These are phyloP conservation scores for Kondoa malvinella DNA, from an alignment of 768 basidiomycete genomes.

Conservation along the genomic window DNA sequence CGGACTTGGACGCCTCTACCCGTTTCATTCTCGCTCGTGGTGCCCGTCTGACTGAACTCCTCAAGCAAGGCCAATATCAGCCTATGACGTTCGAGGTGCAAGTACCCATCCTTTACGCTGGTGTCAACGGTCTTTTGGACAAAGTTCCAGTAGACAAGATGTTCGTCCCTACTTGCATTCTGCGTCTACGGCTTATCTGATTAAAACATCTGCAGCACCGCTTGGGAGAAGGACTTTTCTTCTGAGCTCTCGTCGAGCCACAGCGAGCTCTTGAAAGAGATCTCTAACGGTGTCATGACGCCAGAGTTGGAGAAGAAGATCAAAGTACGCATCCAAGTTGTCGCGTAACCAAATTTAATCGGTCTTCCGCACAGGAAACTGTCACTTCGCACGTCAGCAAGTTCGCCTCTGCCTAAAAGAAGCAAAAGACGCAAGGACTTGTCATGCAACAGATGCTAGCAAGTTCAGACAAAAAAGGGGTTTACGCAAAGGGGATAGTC, in stretches of 20 bases:
- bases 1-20: constrained; percentile 73
- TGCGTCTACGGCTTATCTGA: neutral
- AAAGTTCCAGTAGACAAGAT: constrained; percentile 39
- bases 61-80: constrained; percentile 95
- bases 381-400: too few relatives aligned
- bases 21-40: constrained; percentile 94
- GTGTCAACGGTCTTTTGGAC: constrained; percentile 99
- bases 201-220: constrained; percentile 34
- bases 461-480: too few relatives aligned
- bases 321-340: too few relatives aligned
- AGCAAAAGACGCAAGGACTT: too few relatives aligned
- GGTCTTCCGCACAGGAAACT: too few relatives aligned
- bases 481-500: too few relatives aligned
- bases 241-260: constrained; percentile 63
- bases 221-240: constrained; percentile 87
- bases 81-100: constrained; percentile 86
- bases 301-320: too few relatives aligned
- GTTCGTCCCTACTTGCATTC: neutral
- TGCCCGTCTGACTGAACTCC: constrained; percentile 81
- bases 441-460: too few relatives aligned
- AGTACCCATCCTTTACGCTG: constrained; percentile 97
- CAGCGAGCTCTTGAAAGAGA: constrained; percentile 59
- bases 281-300: constrained; percentile 30
- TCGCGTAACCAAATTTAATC: too few relatives aligned
- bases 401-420: too few relatives aligned